Base-by-base conservation (phyloP, 192 early-diverging fungal genomes). In the Entophlyctis luteolus region DNA sequence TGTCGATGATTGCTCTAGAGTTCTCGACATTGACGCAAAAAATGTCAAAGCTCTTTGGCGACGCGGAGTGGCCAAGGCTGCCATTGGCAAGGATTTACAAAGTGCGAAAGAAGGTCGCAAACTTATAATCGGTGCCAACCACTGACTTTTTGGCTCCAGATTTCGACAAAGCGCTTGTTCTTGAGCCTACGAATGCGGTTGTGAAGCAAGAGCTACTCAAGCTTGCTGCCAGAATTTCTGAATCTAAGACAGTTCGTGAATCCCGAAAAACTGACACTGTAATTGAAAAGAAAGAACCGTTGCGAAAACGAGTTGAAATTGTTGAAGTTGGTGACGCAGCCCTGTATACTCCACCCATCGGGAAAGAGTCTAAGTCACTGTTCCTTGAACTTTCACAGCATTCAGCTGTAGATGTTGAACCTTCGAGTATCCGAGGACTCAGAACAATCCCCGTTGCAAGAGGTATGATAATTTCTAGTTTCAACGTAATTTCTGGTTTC, bases 41-140 rank as follows among this genome's bases (percentile, higher is more conserved):
- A 86, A 89, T 73, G 81, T 91, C 33, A 93, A 93, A 56, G 91
- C 91, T 2, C 71, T 89, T 22, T 91, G 87, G 86, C 72, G 91
- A 48, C 75, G 90, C 10, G 90, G 89, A 1, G 83, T 88, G 36
- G 86, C 90, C 0, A 76, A 81, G 16, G 63, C 42, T 14, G 67
- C 37, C 32, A 14, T 58, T 6, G 38, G 42, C 22, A 20, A 28
- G 20, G 18, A 62, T 46, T 32, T 54, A 20, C 1, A 5, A 2
- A 86, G 85, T 50, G 84, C 90, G 0, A 79, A 76, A 69, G 67
- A 75, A 47, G 86, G 75, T 82, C 27, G 33, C 36, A 16, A 23
- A n/a, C 33, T 48, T 16, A 59, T 6, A 53, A 14, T 45, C 23
- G n/a, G 55, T 55, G 63, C 75, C 49, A 27, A 23, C 65, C 0